Evolutionary conservation across 2,329 filamentous ascomycete species (phyloP).

Genomic region (Fusarium torreyae): DNA sequence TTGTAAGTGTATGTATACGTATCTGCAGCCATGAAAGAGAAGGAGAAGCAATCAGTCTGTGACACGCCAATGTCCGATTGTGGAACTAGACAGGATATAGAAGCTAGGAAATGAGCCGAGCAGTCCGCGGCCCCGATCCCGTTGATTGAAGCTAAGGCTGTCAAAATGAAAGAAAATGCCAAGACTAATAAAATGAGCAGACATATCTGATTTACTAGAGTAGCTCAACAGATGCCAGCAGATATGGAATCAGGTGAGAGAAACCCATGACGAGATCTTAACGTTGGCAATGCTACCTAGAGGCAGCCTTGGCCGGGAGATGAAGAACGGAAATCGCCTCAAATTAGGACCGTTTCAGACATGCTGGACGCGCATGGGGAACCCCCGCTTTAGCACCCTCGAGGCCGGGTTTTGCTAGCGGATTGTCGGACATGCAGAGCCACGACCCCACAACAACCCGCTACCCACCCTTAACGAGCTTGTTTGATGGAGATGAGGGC

Average conservation of each 20-base stretch:
- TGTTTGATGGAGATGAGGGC: conserved; percentile 46
- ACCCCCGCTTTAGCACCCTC: conserved; percentile 11
- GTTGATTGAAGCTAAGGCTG: neutral
- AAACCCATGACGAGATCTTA: conserved; percentile 3
- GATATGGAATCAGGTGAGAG: neutral
- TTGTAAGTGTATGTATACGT: neutral
- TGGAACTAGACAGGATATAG: conserved; percentile 27
- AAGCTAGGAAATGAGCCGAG: conserved; percentile 17
- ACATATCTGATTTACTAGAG: conserved; percentile 5
- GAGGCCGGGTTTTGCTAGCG: conserved; percentile 15
- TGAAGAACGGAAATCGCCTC: conserved; percentile 43
- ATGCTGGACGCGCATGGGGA: conserved; percentile 31
- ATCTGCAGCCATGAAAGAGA: conserved; percentile 21
- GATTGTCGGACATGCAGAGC: conserved; percentile 21
- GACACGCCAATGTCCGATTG: conserved; percentile 42
- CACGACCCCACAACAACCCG: conserved; percentile 24
- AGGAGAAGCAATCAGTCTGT: conserved; percentile 41
- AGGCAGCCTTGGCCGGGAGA: conserved; percentile 39
- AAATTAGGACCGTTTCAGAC: conserved; percentile 50
- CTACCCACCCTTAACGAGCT: conserved; percentile 43
- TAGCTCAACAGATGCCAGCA: conserved; percentile 9
- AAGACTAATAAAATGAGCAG: conserved; percentile 4
- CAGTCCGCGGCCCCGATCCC: neutral
- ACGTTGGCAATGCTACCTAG: conserved; percentile 8
- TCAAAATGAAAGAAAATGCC: neutral